Evolutionary conservation across 2,329 filamentous ascomycete species (phyloP).

Genomic region (Colletotrichum cuscutae): DNA sequence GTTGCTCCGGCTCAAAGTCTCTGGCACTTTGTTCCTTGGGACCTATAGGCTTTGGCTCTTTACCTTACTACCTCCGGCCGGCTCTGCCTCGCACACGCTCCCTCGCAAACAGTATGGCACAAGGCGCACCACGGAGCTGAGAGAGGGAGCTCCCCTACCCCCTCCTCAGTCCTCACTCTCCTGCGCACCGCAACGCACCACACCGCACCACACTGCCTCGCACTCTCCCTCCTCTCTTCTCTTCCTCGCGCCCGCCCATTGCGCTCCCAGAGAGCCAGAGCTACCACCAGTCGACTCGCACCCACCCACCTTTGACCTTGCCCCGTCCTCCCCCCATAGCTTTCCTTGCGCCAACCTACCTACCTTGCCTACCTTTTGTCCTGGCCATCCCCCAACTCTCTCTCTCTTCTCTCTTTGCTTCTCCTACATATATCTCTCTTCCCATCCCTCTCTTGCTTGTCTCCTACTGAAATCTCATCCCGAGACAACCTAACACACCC

Average conservation of each 20-base stretch:
- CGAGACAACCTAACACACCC: constrained; percentile 17
- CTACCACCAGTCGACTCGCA: constrained; percentile 27
- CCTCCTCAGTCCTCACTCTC: constrained; percentile 1
- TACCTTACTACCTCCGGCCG: constrained; percentile 1
- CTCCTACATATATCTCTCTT: constrained; percentile 19
- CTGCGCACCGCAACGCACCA: constrained; percentile 17
- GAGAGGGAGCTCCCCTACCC: constrained; percentile 23
- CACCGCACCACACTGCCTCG: constrained; percentile 12
- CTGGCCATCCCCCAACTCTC: constrained; percentile 31
- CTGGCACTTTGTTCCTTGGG: constrained; percentile 14
- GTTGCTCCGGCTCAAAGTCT: constrained; percentile 20
- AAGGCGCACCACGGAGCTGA: constrained; percentile 25
- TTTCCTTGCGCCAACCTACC: constrained; percentile 33
- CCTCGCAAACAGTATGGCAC: constrained; percentile 29
- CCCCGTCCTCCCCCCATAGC: constrained; percentile 32
- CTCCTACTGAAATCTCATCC: background rate
- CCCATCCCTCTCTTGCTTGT: constrained; percentile 14
- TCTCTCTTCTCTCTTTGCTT: constrained; percentile 22
- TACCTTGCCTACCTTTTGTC: constrained; percentile 28
- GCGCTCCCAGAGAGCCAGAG: background rate
- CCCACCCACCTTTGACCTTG: constrained; percentile 30
- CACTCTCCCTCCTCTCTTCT: constrained; percentile 20
- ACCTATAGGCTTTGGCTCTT: background rate
- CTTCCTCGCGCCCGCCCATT: constrained; percentile 27
- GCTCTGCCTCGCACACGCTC: constrained; percentile 25